Conservation (phyloP, 2,329 filamentous ascomycete species). For the Dactylonectria estremocensis region DNA sequence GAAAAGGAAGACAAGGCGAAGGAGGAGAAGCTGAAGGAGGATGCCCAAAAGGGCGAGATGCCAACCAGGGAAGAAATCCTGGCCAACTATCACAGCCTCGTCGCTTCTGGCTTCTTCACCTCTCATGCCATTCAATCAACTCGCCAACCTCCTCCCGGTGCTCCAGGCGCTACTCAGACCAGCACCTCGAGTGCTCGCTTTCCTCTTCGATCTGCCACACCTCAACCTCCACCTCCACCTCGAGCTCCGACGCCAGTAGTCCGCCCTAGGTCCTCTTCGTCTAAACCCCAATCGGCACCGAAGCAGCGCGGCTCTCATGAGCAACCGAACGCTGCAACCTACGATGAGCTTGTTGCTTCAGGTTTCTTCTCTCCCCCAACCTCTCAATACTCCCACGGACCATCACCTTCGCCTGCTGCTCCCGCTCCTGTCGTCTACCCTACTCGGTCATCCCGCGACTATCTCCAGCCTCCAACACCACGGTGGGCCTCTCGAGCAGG, state of each 20-base stretch:
- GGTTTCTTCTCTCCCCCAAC: constrained; percentile 45
- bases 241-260: constrained; percentile 32
- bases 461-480: constrained; percentile 40
- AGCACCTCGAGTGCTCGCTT: constrained; percentile 14
- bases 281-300: constrained; percentile 29
- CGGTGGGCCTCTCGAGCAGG: constrained; percentile 48
- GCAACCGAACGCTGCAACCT: constrained; percentile 41
- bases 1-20: constrained; percentile 25
- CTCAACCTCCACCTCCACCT: constrained; percentile 29
- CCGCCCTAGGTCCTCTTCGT: constrained; percentile 32
- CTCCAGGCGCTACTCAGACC: constrained; percentile 27
- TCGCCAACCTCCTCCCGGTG: constrained; percentile 57
- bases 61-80: constrained; percentile 66
- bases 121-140: constrained; percentile 72
- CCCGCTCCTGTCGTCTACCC: constrained; percentile 39
- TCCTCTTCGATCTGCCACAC: constrained; percentile 34
- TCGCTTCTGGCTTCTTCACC: constrained; percentile 72
- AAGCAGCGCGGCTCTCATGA: constrained; percentile 30
- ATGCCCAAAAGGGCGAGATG: constrained; percentile 42
- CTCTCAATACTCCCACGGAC: constrained; percentile 34
- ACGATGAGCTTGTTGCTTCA: constrained; percentile 46
- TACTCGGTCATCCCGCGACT: constrained; percentile 35
- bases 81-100: constrained; percentile 70
- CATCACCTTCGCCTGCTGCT: constrained; percentile 38
- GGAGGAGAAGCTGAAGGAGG: constrained; percentile 29